These are phyloP conservation scores for Gyromitra esculenta DNA, from an alignment of 2,329 filamentous ascomycete species.

Conservation along the genomic window DNA sequence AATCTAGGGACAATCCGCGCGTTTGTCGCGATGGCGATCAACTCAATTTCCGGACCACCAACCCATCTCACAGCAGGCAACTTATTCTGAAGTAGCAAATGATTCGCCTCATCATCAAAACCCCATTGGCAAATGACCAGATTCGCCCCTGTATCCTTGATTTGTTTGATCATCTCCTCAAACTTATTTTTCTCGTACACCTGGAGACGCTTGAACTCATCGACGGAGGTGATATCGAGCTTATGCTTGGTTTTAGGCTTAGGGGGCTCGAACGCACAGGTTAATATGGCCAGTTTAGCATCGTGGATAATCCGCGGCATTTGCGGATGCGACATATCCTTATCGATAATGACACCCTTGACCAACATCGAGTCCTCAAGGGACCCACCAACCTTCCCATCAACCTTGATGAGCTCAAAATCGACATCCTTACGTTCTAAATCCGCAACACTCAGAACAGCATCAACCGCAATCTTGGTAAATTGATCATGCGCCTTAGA, in stretches of 20 bases:
- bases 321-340: constrained; percentile 99
- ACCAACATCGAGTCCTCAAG: constrained; percentile 94
- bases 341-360: constrained; percentile 98
- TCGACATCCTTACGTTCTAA: constrained; percentile 96
- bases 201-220: constrained; percentile 98
- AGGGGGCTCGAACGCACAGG: constrained; percentile 96
- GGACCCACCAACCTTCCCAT: constrained; percentile 94
- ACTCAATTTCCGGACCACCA: constrained; percentile 94
- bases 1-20: constrained; percentile 97
- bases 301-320: constrained; percentile 96
- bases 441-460: constrained; percentile 94
- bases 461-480: constrained; percentile 94
- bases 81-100: constrained; percentile 93
- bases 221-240: constrained; percentile 94
- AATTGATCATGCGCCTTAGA: constrained; percentile 99
- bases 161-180: constrained; percentile 96
- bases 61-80: constrained; percentile 98
- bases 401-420: constrained; percentile 99
- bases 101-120: constrained; percentile 98
- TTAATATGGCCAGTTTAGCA: constrained; percentile 96
- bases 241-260: constrained; percentile 99
- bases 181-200: constrained; percentile 97
- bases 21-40: constrained; percentile 98
- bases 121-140: constrained; percentile 99
- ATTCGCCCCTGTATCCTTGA: constrained; percentile 97